phyloP scores from a whole-genome alignment of 1,284 basidiomycete genomes.

The Trichosporon sp. region DNA sequence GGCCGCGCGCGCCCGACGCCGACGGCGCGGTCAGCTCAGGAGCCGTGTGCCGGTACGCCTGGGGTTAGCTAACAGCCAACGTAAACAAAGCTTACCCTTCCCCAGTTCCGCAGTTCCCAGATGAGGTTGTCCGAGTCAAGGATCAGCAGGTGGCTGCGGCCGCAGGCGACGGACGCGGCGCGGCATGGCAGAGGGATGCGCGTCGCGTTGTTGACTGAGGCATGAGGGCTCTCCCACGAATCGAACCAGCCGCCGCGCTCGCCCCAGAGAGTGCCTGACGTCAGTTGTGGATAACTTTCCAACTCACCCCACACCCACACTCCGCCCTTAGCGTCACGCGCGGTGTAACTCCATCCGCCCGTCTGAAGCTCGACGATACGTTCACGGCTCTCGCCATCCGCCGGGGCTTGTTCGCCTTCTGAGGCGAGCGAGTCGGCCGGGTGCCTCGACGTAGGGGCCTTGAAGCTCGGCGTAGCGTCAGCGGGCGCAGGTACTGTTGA shows the following conservation, averaged over 20 bases:
- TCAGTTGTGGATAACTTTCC: neutral
- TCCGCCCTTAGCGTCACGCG: constrained; percentile 61
- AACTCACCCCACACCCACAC: constrained; percentile 75
- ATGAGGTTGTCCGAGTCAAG: constrained; percentile 45
- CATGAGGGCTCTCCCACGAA: constrained; percentile 30
- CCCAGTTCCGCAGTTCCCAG: constrained; percentile 43
- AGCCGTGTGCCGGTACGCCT: constrained; percentile 42
- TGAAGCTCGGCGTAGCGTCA: constrained; percentile 2
- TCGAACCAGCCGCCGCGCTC: constrained; percentile 50
- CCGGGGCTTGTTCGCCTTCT: neutral
- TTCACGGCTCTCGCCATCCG: neutral
- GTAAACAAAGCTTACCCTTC: constrained; percentile 30
- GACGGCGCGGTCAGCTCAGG: constrained; percentile 31
- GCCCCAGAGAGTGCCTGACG: neutral
- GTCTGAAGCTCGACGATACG: constrained; percentile 69
- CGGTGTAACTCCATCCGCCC: constrained; percentile 62
- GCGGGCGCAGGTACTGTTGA: neutral
- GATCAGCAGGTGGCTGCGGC: constrained; percentile 38
- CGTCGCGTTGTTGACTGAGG: constrained; percentile 30
- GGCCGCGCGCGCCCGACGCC: constrained; percentile 22
- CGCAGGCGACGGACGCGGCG: constrained; percentile 32
- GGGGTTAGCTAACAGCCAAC: neutral
- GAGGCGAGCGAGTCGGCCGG: neutral
- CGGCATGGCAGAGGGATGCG: constrained; percentile 36
- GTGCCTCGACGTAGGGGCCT: neutral